A percentile compares a stretch with the other conserved stretches of the same genome.
phyloP scores from a whole-genome alignment of 2,329 filamentous ascomycete species.

The Ceratocystis huliohia region DNA sequence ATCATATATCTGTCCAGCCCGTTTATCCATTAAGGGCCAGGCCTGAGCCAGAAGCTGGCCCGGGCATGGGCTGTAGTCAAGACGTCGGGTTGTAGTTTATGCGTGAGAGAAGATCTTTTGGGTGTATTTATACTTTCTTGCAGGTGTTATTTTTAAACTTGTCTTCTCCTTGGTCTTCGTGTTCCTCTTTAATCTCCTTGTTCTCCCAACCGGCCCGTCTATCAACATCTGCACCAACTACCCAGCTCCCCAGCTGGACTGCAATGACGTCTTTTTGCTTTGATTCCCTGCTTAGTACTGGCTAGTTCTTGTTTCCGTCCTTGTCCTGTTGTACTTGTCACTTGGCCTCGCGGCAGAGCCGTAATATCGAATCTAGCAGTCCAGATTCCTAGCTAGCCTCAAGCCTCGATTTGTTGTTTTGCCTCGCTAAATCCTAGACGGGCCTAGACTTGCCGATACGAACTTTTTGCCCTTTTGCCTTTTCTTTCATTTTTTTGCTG shows the following conservation, averaged over 20 bases:
- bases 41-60: background rate
- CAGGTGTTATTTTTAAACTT: background rate
- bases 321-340: too few relatives aligned
- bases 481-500: background rate
- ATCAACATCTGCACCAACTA: too few relatives aligned
- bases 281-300: too few relatives aligned
- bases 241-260: too few relatives aligned
- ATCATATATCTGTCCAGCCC: too few relatives aligned
- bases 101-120: background rate
- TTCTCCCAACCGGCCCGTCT: too few relatives aligned
- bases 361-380: too few relatives aligned
- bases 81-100: background rate
- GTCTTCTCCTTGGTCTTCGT: background rate
- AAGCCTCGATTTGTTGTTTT: background rate
- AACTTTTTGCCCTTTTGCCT: background rate
- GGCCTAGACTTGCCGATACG: background rate
- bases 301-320: too few relatives aligned
- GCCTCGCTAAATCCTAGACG: conserved; percentile 4
- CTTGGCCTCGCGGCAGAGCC: too few relatives aligned
- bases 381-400: background rate
- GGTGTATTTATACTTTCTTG: background rate
- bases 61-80: background rate
- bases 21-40: too few relatives aligned
- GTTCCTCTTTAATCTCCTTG: background rate
- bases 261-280: too few relatives aligned